Evolutionary conservation across 2,329 filamentous ascomycete species (phyloP), one percentile per base, ranked within the genome.

Genomic region (Colletotrichum lupini): DNA sequence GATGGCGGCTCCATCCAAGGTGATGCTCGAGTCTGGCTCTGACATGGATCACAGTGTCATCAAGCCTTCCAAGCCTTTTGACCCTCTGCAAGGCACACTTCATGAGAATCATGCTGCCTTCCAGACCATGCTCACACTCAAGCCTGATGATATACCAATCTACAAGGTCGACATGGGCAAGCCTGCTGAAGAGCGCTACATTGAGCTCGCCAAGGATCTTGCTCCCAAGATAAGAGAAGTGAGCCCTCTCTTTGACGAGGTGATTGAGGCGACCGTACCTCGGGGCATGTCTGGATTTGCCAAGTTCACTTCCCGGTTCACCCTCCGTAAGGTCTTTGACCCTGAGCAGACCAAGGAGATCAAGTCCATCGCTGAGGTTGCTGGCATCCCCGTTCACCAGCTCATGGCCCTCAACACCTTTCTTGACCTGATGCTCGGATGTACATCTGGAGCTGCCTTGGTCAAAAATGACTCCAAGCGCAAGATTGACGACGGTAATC

Each of bases 371-470:
- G 83, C 84, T 49, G 77, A 82, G 30, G 82, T 80, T 3, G 86
- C 85, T 1, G 87, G 85, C 0, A 82, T 92, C 5, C 83, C 87
- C 3, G 81, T 92, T 76, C 90, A 89, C 76, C 80, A 92, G 1
- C 81, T 92, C 1, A 84, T 92, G 7, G 85, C 86, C 3, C 84
- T 91, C 71, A 92, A 92, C 77, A 87, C 88, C 2, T 81, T 92
- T 2, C 83, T 92, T 0, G 91, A 92, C 78, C 81, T 87, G 6
- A 82, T 92, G 61, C 88, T 92, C 84, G 90, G 90, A 2, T 92
- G 91, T 78, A 92, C 90, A 0, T 90, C 88, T 73, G 89, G 89
- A 11, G 53, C 61, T 5, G 56, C 32, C 1, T 42, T 70, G 37
- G 65, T 64, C 57, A 30, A 28, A 7, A 28, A 26, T 26, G 16